phyloP scores from a whole-genome alignment of 108 stramenopile species.

The Epithemia pelagica region DNA sequence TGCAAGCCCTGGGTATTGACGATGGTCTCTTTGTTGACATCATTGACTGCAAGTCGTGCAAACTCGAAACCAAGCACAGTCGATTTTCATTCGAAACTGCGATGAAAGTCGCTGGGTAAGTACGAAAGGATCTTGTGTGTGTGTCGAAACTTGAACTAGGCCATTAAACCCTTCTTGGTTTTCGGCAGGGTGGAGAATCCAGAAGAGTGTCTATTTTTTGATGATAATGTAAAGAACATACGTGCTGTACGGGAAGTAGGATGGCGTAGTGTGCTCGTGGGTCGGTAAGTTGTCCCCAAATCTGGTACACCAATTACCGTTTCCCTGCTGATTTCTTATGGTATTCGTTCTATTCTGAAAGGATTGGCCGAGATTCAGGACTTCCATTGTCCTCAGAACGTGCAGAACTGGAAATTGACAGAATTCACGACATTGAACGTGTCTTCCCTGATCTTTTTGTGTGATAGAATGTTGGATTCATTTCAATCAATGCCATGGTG shows the following conservation, averaged over 20 bases:
- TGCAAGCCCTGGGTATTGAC: slow-evolving; percentile 47
- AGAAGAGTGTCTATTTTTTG: slow-evolving; percentile 49
- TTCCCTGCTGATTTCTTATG: too few species aligned
- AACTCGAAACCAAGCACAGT: slow-evolving; percentile 59
- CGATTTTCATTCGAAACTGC: slow-evolving; percentile 38
- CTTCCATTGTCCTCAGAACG: slow-evolving; percentile 31
- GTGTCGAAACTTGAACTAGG: too few species aligned
- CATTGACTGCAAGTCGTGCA: slow-evolving; percentile 37
- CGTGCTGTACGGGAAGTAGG: slow-evolving; percentile 38
- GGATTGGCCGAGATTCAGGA: slow-evolving; percentile 42
- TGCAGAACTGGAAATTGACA: slow-evolving; percentile 50
- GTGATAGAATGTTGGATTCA: too few species aligned
- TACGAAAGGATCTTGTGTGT: too few species aligned
- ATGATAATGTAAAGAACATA: slow-evolving; percentile 52
- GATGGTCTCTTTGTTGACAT: slow-evolving; percentile 43
- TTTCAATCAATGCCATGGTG: too few species aligned
- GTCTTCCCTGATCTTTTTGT: slow-evolving; percentile 51
- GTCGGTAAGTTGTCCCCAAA: too few species aligned
- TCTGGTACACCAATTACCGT: too few species aligned
- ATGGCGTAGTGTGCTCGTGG: slow-evolving; percentile 54
- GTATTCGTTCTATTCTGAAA: too few species aligned
- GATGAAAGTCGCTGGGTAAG: slow-evolving; percentile 55
- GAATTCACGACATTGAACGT: slow-evolving; percentile 39
- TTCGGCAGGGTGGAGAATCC: slow-evolving; percentile 35
- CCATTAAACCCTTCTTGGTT: too few species aligned